Evolutionary conservation across 2,329 filamentous ascomycete species (phyloP).

Genomic region (Tetracladium maxilliforme): DNA sequence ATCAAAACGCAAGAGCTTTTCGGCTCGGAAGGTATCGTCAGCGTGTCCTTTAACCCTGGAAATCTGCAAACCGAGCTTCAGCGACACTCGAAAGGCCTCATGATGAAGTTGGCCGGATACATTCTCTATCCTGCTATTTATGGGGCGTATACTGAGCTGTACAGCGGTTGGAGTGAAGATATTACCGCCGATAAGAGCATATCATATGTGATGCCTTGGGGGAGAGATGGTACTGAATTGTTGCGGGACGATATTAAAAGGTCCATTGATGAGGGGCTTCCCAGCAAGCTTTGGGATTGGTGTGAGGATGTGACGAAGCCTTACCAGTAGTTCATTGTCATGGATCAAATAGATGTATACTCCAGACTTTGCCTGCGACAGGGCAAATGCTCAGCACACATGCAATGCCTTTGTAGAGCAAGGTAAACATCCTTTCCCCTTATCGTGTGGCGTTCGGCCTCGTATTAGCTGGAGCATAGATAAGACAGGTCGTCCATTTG

Average conservation of each 20-base stretch:
- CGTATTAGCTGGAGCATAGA: too few species aligned
- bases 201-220: constrained; percentile 25
- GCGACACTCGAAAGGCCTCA: too few species aligned
- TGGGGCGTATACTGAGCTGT: constrained; percentile 1
- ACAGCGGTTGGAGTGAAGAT: not conserved
- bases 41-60: not conserved
- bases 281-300: constrained; percentile 22
- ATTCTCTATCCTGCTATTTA: not conserved
- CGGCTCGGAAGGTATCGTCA: not conserved
- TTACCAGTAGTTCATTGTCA: too few species aligned
- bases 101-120: too few species aligned
- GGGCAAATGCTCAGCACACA: too few species aligned
- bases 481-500: too few species aligned
- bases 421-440: too few species aligned
- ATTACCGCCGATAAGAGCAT: constrained; percentile 9
- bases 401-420: too few species aligned
- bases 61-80: not conserved
- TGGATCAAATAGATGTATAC: too few species aligned
- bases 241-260: constrained; percentile 10
- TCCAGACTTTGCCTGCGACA: too few species aligned
- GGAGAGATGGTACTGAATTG: constrained; percentile 13
- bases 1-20: not conserved
- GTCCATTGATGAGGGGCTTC: constrained; percentile 16
- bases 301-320: constrained; percentile 17
- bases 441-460: too few species aligned